Base-by-base conservation (phyloP, 768 basidiomycete genomes). In the Candolleomyces aberdarensis region DNA sequence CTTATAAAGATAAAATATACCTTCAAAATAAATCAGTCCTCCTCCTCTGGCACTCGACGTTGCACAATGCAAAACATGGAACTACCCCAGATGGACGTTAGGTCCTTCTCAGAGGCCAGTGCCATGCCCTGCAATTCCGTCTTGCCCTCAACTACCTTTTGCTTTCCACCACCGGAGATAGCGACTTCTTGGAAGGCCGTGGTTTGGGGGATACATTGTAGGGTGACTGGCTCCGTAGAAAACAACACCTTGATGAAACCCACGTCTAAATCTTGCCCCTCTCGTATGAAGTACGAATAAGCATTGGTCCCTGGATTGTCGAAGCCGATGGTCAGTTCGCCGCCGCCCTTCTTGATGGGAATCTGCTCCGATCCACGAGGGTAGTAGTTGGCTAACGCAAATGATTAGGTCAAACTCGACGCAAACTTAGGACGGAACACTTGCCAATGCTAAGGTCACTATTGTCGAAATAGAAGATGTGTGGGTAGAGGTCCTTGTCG, bases 161-260 rank as follows among this genome's bases (percentile, higher is more conserved):
- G 10, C 48, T 49, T 49, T 19, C 48, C 48, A 2, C 41, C 41
- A 43, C n/a, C n/a, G 5, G 41, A n/a, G n/a, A 43, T 5, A n/a
- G 5, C n/a, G 1, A 2, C 41, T n/a, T 43, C n/a, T 43, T 8
- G 55, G 43, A 19, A 47, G 36, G 19, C 41, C 41, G 41, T n/a
- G 41, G 15, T 17, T 48, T 56, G 60, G 14, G 52, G 51, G 19
- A 61, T 51, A 19, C 1, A 26, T 5, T 32, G 17, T 17, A 61
- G 9, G 46, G 54, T 46, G 5, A 51, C 17, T 11, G 60, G 60
- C 32, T 55, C 32, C 20, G 53, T 56, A 41, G 76, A 63, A n/a
- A 77, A 63, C 54, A 74, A 72, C 2, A 75, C 39, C 57, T 77
- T 77, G 15, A 78, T 55, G 57, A 70, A 76, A 13, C 75, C 73